Percentiles rank a stretch among this genome's conserved stretches.
phyloP scores from a whole-genome alignment of 2,329 filamentous ascomycete genomes.

The Hypoxylon sp. region DNA sequence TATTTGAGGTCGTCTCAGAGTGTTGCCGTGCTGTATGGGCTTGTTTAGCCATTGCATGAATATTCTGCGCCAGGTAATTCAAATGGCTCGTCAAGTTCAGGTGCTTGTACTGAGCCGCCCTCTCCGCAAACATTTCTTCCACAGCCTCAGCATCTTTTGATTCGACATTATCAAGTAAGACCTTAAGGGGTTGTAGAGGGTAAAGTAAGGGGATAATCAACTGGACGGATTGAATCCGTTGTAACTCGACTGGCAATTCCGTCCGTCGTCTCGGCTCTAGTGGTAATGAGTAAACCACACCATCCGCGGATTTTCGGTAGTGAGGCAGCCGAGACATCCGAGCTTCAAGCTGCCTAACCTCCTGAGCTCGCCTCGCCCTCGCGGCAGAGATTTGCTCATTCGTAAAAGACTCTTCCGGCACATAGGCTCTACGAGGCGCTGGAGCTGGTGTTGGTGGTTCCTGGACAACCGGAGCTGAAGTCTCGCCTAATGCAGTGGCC shows the following conservation, averaged over 20 bases:
- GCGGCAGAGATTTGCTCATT: conserved; percentile 74
- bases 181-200: conserved; percentile 76
- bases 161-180: conserved; percentile 76
- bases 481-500: conserved; percentile 38
- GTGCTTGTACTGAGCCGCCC: conserved; percentile 69
- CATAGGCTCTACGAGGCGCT: conserved; percentile 53
- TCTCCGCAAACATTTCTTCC: conserved; percentile 75
- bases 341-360: conserved; percentile 81
- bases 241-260: conserved; percentile 74
- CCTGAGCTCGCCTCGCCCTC: conserved; percentile 73
- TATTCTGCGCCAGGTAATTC: conserved; percentile 81
- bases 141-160: conserved; percentile 72
- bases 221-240: conserved; percentile 74
- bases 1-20: conserved; percentile 8
- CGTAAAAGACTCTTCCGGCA: conserved; percentile 67
- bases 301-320: conserved; percentile 79
- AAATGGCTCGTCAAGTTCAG: conserved; percentile 80
- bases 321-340: conserved; percentile 77
- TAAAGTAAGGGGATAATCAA: conserved; percentile 80
- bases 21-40: conserved; percentile 52
- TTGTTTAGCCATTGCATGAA: conserved; percentile 76
- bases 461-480: conserved; percentile 24
- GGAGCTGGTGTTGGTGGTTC: conserved; percentile 34
- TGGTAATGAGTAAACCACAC: conserved; percentile 78
- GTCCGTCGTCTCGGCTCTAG: conserved; percentile 74